Evolutionary conservation across 139 green algal species (phyloP), one percentile per base, ranked within the genome.

Genomic region (Prasinococcaceae sp.): DNA sequence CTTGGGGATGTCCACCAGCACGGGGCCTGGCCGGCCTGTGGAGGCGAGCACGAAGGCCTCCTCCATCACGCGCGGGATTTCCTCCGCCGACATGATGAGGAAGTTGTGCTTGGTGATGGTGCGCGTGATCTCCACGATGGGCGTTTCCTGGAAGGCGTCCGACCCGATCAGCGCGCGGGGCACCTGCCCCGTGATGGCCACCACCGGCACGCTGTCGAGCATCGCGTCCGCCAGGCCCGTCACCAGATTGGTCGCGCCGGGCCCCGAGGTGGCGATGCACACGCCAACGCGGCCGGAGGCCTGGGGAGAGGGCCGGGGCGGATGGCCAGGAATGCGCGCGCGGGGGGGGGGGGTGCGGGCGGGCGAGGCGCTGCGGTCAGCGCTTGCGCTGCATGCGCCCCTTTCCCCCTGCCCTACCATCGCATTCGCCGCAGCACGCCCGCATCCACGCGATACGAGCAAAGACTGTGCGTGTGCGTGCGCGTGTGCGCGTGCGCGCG

Each of bases 31-130:
- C 26, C 92, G 66, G 36, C 92, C 92, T 20, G 83, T 88, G 40
- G 77, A 67, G 0, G 89, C 89, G 10, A 95, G 75, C 73, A 86
- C 94, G 70, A 96, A 94, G 8, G 89, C 92, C 79, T 98, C 90
- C 66, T 92, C 90, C 6, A 97, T 70, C 19, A 97, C 60, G 24
- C 88, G 72, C 9, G 92, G 86, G 49, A 98, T 84, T 70, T 99
- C 92, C 6, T 84, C 76, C 22, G 95, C 75, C 61, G 97, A 79
- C 85, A 96, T 90, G 12, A 99, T 90, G 44, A 99, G 77, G 74
- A 92, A 99, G 76, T 99, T 99, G 84, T 99, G 92, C 80, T 99
- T 99, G 53, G 90, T 98, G 76, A 99, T 97, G 60, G 89, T 82
- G 35, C 92, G 77, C 3, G 90, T 94, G 6, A 99, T 82, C 75